phyloP scores from a whole-genome alignment of 768 basidiomycete genomes.

The Tricholoma bakamatsutake region DNA sequence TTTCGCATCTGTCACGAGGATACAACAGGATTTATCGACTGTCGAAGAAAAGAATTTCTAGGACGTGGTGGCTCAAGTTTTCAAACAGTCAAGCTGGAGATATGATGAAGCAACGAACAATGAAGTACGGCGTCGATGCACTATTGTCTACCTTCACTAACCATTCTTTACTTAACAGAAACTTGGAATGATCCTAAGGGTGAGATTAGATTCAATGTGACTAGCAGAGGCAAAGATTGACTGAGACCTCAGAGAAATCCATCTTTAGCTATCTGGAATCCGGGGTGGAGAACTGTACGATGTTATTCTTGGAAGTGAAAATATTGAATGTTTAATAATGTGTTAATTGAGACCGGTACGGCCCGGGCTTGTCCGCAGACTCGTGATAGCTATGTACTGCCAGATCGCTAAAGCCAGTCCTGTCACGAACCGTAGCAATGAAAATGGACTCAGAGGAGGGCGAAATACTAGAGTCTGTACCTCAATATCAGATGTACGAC shows the following conservation, averaged over 20 bases:
- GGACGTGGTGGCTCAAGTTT: background rate
- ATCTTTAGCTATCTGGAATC: constrained; percentile 20
- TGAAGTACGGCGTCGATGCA: constrained; percentile 61
- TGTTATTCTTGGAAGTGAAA: background rate
- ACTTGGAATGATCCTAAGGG: constrained; percentile 50
- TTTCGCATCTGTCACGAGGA: constrained; percentile 72
- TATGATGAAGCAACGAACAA: constrained; percentile 44
- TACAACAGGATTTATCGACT: constrained; percentile 49
- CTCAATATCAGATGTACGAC: background rate
- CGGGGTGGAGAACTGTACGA: background rate
- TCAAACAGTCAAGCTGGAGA: background rate
- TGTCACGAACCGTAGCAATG: too few relatives aligned
- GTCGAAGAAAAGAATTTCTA: constrained; percentile 63
- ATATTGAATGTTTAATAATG: background rate
- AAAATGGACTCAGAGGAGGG: constrained; percentile 24
- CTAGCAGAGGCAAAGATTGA: background rate
- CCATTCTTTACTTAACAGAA: constrained; percentile 66
- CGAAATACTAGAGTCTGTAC: constrained; percentile 19
- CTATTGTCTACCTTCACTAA: constrained; percentile 57
- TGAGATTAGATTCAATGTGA: constrained; percentile 8
- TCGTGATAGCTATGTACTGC: too few relatives aligned
- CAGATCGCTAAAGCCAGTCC: too few relatives aligned
- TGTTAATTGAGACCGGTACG: background rate
- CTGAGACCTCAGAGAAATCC: constrained; percentile 46
- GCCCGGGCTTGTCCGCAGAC: background rate